Evolutionary conservation across 2,329 filamentous ascomycete species (phyloP), one percentile per base, ranked within the genome.

Genomic region (Ophioceras dolichostomum): DNA sequence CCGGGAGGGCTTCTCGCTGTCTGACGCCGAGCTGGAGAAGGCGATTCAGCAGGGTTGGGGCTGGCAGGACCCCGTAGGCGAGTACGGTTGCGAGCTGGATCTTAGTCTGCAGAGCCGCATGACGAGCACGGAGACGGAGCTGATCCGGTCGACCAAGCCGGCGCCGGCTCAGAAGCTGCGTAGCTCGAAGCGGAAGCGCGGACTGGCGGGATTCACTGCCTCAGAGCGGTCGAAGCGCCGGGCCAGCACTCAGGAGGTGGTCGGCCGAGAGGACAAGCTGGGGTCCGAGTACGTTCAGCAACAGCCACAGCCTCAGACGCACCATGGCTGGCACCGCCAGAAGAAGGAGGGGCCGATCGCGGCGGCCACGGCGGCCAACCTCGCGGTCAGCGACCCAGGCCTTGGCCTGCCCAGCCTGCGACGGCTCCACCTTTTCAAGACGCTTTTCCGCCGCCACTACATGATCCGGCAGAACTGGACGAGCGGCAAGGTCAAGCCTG

Each of bases 31-130:
- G 57, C 67, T 98, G 18, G 78, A 85, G 45, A 79, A 80, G 47
- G 88, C 91, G 21, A 87, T 96, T 39, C 66, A 68, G 30, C 85
- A 96, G 62, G 91, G 91, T 12, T 98, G 91, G 91, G 91, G 88
- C 12, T 98, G 91, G 87, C 91, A 98, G 55, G 85, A 89, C 52
- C 85, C 88, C 1, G 73, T 76, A 39, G 83, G 82, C 0, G 58
- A 69, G 4, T 73, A 83, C 37, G 85, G 83, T 18, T 85, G 72
- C 39, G 91, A 98, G 57, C 71, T 75, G 40, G 88, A 98, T 53
- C 59, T 95, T 34, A 85, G 83, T 56, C 58, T 67, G 43, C 64
- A 67, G 32, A 68, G 54, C 43, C 65, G 60, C 36, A 56, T 75
- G 37, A 68, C 66, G 4, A 68, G 66, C 4, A 65, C 66, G 5